Evolutionary conservation across 2,329 filamentous ascomycete species (phyloP).

Genomic region (Ceratocystis destructans): DNA sequence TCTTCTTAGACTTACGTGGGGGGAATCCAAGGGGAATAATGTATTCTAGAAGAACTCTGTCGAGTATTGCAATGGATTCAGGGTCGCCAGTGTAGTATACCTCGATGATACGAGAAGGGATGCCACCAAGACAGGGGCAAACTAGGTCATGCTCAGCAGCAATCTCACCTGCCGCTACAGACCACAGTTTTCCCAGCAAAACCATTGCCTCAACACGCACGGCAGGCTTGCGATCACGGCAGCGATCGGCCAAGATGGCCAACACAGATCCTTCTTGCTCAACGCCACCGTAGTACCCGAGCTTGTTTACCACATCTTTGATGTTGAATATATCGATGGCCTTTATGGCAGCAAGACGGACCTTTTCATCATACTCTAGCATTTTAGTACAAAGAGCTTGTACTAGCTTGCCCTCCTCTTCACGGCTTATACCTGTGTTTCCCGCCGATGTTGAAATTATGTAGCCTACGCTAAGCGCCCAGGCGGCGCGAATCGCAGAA

Average conservation of each 20-base stretch:
- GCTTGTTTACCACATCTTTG: constrained; percentile 64
- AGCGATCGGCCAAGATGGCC: constrained; percentile 69
- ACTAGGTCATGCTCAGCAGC: constrained; percentile 68
- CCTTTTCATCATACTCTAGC: constrained; percentile 78
- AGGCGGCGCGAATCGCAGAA: constrained; percentile 65
- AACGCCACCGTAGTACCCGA: constrained; percentile 63
- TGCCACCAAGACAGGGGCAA: constrained; percentile 58
- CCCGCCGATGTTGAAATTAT: constrained; percentile 87
- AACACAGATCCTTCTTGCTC: constrained; percentile 65
- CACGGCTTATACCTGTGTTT: constrained; percentile 70
- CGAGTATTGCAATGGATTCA: constrained; percentile 72
- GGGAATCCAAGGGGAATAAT: constrained; percentile 85
- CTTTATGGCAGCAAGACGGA: constrained; percentile 77
- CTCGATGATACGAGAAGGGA: constrained; percentile 74
- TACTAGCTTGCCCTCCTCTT: constrained; percentile 66
- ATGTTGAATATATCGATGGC: constrained; percentile 71
- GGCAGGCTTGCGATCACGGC: constrained; percentile 67
- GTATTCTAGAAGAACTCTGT: constrained; percentile 73
- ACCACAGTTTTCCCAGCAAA: constrained; percentile 76
- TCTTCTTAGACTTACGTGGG: constrained; percentile 47
- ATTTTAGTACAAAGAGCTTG: constrained; percentile 65
- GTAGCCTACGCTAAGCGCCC: constrained; percentile 70
- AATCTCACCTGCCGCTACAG: constrained; percentile 79
- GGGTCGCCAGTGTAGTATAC: constrained; percentile 80
- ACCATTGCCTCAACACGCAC: constrained; percentile 82